phyloP scores from a whole-genome alignment of 106 monocot species.

The Dendrobium chrysotoxum region DNA sequence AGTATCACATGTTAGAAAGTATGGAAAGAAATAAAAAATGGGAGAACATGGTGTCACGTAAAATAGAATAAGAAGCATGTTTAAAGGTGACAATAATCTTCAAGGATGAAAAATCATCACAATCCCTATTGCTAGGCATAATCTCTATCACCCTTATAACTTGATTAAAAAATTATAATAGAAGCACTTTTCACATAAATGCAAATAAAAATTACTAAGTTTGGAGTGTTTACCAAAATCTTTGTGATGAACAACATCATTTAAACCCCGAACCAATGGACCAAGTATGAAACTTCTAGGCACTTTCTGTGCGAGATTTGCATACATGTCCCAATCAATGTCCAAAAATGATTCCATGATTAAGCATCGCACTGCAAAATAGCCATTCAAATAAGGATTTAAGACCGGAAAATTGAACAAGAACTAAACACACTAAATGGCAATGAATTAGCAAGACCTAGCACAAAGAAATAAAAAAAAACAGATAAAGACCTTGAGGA shows the following conservation, averaged over 20 bases:
- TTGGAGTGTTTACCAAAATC: conserved; percentile 65
- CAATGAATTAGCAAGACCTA: background rate
- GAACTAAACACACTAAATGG: background rate
- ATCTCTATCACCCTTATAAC: background rate
- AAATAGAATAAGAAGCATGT: background rate
- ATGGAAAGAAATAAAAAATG: no score
- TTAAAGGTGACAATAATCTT: background rate
- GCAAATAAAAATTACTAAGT: background rate
- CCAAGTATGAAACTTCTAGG: conserved; percentile 69
- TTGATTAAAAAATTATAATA: background rate
- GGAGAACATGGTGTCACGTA: background rate
- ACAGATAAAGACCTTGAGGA: conserved; percentile 46
- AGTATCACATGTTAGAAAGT: no score
- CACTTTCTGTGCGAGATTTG: conserved; percentile 34
- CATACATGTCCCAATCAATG: conserved; percentile 50
- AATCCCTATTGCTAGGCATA: background rate
- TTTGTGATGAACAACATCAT: conserved; percentile 82
- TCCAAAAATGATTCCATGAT: conserved; percentile 84
- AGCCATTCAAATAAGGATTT: conserved; percentile 7
- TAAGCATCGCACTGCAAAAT: conserved; percentile 67
- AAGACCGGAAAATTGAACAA: background rate
- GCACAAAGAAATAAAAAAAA: background rate
- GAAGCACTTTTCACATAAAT: background rate
- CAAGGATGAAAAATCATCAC: background rate
- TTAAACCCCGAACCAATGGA: conserved; percentile 56